Base-by-base conservation (phyloP, 768 basidiomycete genomes). In the Lactarius sp. region DNA sequence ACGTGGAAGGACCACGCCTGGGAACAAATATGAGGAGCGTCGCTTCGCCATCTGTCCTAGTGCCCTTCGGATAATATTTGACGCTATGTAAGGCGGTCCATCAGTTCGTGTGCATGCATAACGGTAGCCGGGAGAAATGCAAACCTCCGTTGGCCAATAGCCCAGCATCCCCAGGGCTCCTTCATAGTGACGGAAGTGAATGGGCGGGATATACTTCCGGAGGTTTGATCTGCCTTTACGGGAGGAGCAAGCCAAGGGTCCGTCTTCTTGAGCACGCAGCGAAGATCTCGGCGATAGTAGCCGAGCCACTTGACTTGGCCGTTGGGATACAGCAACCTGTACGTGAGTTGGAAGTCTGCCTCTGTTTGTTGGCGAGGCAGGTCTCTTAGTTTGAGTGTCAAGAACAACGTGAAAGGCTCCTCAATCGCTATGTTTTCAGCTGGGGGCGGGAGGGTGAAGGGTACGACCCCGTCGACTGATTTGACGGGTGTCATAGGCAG, bases 271-370 rank as follows among this genome's bases (percentile, higher is more conserved):
- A 82, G 52, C n/a, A 77, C 63, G 27, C 81, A 61, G 18, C 62
- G 69, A 13, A 82, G 82, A 69, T 84, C 78, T 10, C 73, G 73
- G 14, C 77, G 76, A 64, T 73, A 79, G 16, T 72, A 64, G 8
- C 82, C 82, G 27, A 82, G 73, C 82, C 83, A 83, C 56, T 70
- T 71, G 49, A 78, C 72, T 55, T 76, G 70, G 36, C 81, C 81
- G 18, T 71, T 71, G 16, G 80, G 70, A 70, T 80, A 78, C 2
- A 77, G 60, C 20, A 85, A 58, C 44, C 83, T 78, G 69, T 83
- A 85, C 0, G 83, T 84, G 59, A 66, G 60, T 18, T n/a, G 20
- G 62, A 70, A 70, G 22, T 56, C 49, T 33, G 56, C 42, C 47
- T 55, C 51, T 16, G 56, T 31, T 33, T 61, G 69, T 33, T 52